Conservation (phyloP, 78 protist genomes). For the Diacronema lutheri region DNA sequence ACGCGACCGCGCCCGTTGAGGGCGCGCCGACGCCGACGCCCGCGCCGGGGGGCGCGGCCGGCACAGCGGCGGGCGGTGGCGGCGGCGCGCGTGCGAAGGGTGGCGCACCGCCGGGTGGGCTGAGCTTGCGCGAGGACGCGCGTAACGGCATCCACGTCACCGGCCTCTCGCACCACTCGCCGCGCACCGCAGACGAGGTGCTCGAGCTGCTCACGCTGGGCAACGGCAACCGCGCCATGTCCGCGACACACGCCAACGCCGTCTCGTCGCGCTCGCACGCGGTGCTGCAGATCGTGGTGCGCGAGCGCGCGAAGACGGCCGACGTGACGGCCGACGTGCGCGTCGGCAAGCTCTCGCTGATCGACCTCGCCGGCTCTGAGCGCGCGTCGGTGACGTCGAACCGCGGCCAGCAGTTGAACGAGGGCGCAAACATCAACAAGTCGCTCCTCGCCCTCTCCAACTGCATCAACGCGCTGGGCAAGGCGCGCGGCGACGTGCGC, state of each 20-base stretch:
- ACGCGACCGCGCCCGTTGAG: too few species aligned
- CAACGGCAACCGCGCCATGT: constrained; percentile 18
- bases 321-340: background rate
- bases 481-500: background rate
- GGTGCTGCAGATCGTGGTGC: background rate
- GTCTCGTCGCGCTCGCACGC: constrained; percentile 24
- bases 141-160: constrained; percentile 36
- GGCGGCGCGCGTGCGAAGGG: too few species aligned
- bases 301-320: background rate
- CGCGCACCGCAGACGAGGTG: background rate
- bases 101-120: too few species aligned
- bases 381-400: constrained; percentile 49
- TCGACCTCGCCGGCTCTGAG: constrained; percentile 94
- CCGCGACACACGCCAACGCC: constrained; percentile 1
- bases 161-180: background rate
- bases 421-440: constrained; percentile 80
- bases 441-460: constrained; percentile 81
- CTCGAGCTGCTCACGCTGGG: constrained; percentile 26
- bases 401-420: constrained; percentile 55
- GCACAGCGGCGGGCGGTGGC: too few species aligned
- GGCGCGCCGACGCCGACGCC: too few species aligned
- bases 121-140: constrained; percentile 39
- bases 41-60: too few species aligned
- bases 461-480: constrained; percentile 71
- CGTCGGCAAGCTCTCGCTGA: constrained; percentile 59